phyloP scores from a whole-genome alignment of 148 eudicot species.

The Arctostaphylos glauca region DNA sequence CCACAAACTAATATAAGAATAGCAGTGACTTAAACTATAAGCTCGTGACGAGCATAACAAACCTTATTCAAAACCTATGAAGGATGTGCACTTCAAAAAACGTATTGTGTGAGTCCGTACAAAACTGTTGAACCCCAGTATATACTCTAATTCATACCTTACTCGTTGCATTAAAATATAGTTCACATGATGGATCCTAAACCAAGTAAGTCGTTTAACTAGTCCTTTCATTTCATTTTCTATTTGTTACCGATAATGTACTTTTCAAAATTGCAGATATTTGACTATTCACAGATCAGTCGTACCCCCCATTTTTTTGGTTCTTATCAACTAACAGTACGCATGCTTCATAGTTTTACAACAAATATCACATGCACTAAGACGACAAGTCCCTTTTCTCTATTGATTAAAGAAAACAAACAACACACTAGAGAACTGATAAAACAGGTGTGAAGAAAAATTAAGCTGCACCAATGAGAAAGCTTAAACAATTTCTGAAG shows the following conservation, averaged over 20 bases:
- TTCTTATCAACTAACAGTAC: neutral
- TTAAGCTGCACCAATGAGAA: neutral
- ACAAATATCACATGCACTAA: neutral
- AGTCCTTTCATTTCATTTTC: neutral
- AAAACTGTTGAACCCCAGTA: neutral
- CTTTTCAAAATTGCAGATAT: neutral
- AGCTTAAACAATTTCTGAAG: neutral
- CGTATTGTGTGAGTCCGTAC: too few relatives aligned
- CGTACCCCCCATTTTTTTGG: neutral
- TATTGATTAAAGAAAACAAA: neutral
- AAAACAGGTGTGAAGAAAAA: neutral
- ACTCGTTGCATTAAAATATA: neutral
- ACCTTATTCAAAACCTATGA: neutral
- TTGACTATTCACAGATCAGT: neutral
- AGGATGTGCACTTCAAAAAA: neutral
- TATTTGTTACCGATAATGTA: neutral
- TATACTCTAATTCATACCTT: neutral
- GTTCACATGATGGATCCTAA: neutral
- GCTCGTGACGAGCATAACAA: neutral
- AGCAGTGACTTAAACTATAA: neutral
- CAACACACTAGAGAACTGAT: neutral
- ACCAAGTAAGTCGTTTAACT: neutral
- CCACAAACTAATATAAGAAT: neutral
- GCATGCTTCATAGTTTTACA: neutral
- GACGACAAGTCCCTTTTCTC: neutral